A percentile compares a stretch with the other conserved stretches of the same genome.
These are phyloP conservation scores for Sordariomycetes sp. DNA, from an alignment of 2,329 filamentous ascomycete genomes.

Conservation along the genomic window DNA sequence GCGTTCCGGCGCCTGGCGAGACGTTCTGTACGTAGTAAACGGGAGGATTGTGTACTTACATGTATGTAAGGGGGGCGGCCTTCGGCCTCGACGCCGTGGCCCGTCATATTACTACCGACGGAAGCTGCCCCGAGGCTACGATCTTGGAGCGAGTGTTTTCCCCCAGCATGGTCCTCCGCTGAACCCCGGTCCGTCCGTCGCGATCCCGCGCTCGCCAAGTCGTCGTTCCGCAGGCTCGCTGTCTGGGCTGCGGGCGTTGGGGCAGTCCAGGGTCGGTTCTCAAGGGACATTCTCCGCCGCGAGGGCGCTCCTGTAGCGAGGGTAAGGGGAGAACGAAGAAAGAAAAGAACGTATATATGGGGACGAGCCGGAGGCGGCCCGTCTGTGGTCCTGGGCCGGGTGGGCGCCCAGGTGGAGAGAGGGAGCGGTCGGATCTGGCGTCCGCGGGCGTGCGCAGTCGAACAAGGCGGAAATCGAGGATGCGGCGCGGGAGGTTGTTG, in stretches of 20 bases:
- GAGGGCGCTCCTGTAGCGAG: neutral
- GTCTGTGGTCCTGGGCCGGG: neutral
- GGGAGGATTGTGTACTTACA: slow-evolving; percentile 16
- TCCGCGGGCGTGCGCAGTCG: neutral
- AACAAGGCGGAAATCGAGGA: neutral
- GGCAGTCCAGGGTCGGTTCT: neutral
- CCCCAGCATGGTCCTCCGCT: slow-evolving; percentile 22
- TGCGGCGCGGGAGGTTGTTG: neutral
- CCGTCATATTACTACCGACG: slow-evolving; percentile 20
- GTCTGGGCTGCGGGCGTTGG: neutral
- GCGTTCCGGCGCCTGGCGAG: neutral
- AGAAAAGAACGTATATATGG: neutral
- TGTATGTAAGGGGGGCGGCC: slow-evolving; percentile 32
- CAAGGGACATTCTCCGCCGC: slow-evolving; percentile 2
- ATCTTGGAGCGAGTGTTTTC: slow-evolving; percentile 17
- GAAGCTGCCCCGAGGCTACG: slow-evolving; percentile 10
- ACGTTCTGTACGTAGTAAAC: neutral
- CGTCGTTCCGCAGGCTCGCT: neutral
- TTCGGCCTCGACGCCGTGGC: slow-evolving; percentile 27
- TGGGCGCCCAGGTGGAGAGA: neutral
- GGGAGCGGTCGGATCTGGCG: neutral
- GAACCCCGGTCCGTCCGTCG: slow-evolving; percentile 17
- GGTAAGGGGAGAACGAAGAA: neutral
- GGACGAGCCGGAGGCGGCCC: neutral
- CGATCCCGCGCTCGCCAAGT: slow-evolving; percentile 11